Base-by-base conservation (phyloP, 2,329 filamentous ascomycete genomes). In the Pestalotiopsis sp. region DNA sequence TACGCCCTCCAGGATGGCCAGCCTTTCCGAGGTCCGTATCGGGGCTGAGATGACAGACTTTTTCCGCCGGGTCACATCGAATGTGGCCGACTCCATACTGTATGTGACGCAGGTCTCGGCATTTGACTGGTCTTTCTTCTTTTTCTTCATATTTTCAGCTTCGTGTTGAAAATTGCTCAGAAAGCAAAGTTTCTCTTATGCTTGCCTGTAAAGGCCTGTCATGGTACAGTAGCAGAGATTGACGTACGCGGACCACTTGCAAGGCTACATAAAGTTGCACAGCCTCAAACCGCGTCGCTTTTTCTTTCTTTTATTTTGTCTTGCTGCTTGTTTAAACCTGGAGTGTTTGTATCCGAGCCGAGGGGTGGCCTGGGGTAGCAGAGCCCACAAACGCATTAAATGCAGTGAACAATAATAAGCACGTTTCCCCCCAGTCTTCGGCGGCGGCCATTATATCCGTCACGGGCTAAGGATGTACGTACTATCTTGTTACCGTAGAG, bases 271-370 rank as follows among this genome's bases (percentile, higher is more conserved):
- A 52, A 23, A 25, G n/a, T 39, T 61, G 31, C 59, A 61, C 59
- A 36, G 59, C 59, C 59, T 61, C 59, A 61, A 61, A 5, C 31
- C 59, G 31, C 59, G 59, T 61, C 17, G n/a, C 41, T 61, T 31
- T 7, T 31, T 31, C 27, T 31, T 31, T 7, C 6, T 7, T 31
- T 31, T 31, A 7, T 31, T 31, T 31, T 31, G 27, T 31, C 27
- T 31, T 6, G 27, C 27, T 31, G 27, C 27, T 31, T 52, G 17
- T 52, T 52, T n/a, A n/a, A 52, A 17, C 45, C 45, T 52, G 45
- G 45, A 52, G 45, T 52, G 45, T 52, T n/a, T 52, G 27, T 31
- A 31, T 31, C 27, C 27, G 7, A 7, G 6, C 27, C 27, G 27
- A 31, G 27, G 39, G 39, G 39, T 12, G 14, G 39, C 4, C 12